These are phyloP conservation scores for Xylariomycetidae sp. DNA, from an alignment of 2,329 filamentous ascomycete genomes.

Conservation along the genomic window DNA sequence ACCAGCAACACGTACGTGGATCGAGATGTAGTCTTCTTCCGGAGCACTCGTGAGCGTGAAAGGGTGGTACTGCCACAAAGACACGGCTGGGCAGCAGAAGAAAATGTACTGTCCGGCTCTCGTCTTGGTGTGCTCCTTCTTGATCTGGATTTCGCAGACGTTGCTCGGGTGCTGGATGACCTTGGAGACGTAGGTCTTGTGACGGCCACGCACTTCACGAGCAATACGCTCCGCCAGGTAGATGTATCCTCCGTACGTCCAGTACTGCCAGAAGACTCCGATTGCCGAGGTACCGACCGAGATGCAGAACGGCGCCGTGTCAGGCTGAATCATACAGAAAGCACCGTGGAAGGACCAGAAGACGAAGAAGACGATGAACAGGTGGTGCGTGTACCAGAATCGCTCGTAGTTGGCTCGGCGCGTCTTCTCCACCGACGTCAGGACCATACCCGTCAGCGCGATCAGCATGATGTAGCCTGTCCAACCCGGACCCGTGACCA, in stretches of 20 bases:
- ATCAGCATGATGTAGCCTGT: conserved; percentile 80
- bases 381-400: conserved; percentile 87
- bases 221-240: conserved; percentile 76
- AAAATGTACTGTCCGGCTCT: conserved; percentile 83
- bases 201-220: conserved; percentile 70
- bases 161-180: conserved; percentile 86
- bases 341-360: conserved; percentile 88
- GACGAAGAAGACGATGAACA: conserved; percentile 82
- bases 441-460: conserved; percentile 69
- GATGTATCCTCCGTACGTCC: conserved; percentile 76
- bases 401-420: conserved; percentile 78
- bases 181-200: conserved; percentile 83
- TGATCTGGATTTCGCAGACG: conserved; percentile 86
- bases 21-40: conserved; percentile 84
- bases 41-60: conserved; percentile 83
- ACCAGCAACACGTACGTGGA: conserved; percentile 77
- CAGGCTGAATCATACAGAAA: conserved; percentile 86
- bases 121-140: conserved; percentile 81
- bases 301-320: conserved; percentile 71
- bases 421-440: conserved; percentile 71
- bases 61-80: conserved; percentile 83
- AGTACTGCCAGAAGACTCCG: conserved; percentile 85
- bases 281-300: conserved; percentile 58
- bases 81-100: conserved; percentile 79
- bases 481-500: conserved; percentile 77